Evolutionary conservation across 257 asterid genomes (phyloP).

Genomic region (Solanum rostratum): DNA sequence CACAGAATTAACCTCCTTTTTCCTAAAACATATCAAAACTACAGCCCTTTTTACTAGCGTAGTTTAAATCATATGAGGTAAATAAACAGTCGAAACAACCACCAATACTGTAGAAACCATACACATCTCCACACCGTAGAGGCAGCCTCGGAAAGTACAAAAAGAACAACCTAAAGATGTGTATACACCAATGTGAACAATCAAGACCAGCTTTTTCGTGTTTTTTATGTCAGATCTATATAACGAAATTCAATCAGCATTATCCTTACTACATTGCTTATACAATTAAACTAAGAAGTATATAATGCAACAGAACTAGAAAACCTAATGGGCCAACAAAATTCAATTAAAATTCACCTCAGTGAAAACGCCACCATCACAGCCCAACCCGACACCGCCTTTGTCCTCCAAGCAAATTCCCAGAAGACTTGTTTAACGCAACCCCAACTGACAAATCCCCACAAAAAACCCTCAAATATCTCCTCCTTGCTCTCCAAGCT

Average conservation of each 20-base stretch:
- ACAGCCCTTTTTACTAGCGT: not conserved
- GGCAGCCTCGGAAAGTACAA: not conserved
- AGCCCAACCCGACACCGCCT: slow-evolving; percentile 68
- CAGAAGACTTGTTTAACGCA: slow-evolving; percentile 26
- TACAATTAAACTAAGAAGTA: not conserved
- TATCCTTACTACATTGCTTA: not conserved
- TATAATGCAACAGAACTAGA: not conserved
- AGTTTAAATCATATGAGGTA: not conserved
- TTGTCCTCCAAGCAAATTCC: slow-evolving; percentile 42
- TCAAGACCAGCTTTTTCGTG: not conserved
- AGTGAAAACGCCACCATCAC: slow-evolving; percentile 11
- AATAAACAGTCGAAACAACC: not conserved
- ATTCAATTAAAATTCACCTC: slow-evolving; percentile 6
- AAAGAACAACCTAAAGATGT: not conserved
- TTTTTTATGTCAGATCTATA: not conserved
- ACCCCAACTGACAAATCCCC: slow-evolving; percentile 46
- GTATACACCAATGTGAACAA: not conserved
- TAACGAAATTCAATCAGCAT: not conserved
- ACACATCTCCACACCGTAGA: not conserved
- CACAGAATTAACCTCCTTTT: not conserved
- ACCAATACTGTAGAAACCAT: not conserved
- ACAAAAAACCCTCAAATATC: slow-evolving; percentile 63
- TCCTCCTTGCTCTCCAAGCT: slow-evolving; percentile 65
- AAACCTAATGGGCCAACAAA: not conserved
- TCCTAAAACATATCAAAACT: not conserved